These are phyloP conservation scores for Epichloe amarillans DNA, from an alignment of 2,329 filamentous ascomycete genomes.

Conservation along the genomic window DNA sequence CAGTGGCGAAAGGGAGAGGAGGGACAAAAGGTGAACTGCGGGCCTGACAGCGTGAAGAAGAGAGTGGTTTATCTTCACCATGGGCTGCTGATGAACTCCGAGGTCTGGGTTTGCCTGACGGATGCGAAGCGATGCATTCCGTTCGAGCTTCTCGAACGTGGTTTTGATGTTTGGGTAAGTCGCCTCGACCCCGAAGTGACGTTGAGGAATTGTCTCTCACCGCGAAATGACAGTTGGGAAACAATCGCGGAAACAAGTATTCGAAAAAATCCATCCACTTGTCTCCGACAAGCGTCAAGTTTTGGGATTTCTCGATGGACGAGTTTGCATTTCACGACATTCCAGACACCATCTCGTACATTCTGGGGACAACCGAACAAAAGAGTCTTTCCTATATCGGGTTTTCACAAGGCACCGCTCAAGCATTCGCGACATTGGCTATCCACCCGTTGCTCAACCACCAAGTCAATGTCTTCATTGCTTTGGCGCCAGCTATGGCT, in stretches of 20 bases:
- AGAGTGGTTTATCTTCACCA: conserved; percentile 90
- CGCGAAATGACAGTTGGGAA: conserved; percentile 53
- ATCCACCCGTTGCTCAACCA: conserved; percentile 87
- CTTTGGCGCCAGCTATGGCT: conserved; percentile 90
- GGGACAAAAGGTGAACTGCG: conserved; percentile 61
- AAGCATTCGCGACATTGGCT: conserved; percentile 86
- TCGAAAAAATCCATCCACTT: conserved; percentile 80
- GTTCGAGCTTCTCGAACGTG: conserved; percentile 76
- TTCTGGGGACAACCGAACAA: conserved; percentile 71
- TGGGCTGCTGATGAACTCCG: conserved; percentile 94
- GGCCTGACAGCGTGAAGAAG: conserved; percentile 56
- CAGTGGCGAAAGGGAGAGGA: conserved; percentile 76
- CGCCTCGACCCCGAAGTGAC: background rate
- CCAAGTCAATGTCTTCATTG: conserved; percentile 92
- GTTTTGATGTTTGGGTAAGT: conserved; percentile 88
- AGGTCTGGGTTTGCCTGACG: conserved; percentile 92
- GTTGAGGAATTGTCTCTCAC: background rate
- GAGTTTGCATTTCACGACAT: conserved; percentile 98
- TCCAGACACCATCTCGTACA: conserved; percentile 84
- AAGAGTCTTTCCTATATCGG: conserved; percentile 87
- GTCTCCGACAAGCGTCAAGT: conserved; percentile 61
- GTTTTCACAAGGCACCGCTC: conserved; percentile 92
- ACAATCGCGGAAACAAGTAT: conserved; percentile 98
- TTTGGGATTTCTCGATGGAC: conserved; percentile 98
- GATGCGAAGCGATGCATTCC: conserved; percentile 76